These are phyloP conservation scores for Dissophora globulifera DNA, from an alignment of 192 early-diverging fungal species.

Conservation along the genomic window DNA sequence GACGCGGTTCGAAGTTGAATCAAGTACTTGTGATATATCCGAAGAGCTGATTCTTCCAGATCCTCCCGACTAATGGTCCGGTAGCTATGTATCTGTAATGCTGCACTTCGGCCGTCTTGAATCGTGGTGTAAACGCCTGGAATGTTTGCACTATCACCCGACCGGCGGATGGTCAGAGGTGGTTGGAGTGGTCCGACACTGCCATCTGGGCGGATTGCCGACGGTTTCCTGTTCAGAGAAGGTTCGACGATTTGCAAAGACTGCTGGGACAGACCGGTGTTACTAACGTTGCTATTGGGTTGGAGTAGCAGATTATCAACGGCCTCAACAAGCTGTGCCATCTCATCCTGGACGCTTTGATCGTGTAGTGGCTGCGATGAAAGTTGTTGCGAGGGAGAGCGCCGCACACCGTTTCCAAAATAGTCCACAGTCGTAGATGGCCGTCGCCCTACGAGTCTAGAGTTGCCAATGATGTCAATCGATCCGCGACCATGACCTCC, in stretches of 20 bases:
- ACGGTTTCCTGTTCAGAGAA: background rate
- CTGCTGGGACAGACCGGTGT: slow-evolving; percentile 3
- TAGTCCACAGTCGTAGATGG: slow-evolving; percentile 23
- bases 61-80: slow-evolving; percentile 45
- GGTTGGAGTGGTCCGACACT: slow-evolving; percentile 19
- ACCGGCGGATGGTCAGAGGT: slow-evolving; percentile 12
- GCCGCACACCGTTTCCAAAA: slow-evolving; percentile 37
- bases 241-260: slow-evolving; percentile 9
- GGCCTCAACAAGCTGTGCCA: slow-evolving; percentile 1
- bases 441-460: slow-evolving; percentile 7
- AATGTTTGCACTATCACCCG: slow-evolving; percentile 25
- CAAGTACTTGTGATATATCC: slow-evolving; percentile 49
- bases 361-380: background rate
- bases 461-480: slow-evolving; percentile 3
- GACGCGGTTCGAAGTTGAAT: slow-evolving; percentile 41
- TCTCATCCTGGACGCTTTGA: background rate
- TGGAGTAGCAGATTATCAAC: background rate
- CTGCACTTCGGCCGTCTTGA: slow-evolving; percentile 11
- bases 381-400: background rate
- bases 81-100: slow-evolving; percentile 32
- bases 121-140: slow-evolving; percentile 23
- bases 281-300: too few species aligned
- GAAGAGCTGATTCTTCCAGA: slow-evolving; percentile 41
- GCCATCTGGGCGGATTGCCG: too few species aligned
- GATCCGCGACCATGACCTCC: slow-evolving; percentile 26